Conservation (phyloP, 2,329 filamentous ascomycete genomes). For the Monosporascus ibericus region DNA sequence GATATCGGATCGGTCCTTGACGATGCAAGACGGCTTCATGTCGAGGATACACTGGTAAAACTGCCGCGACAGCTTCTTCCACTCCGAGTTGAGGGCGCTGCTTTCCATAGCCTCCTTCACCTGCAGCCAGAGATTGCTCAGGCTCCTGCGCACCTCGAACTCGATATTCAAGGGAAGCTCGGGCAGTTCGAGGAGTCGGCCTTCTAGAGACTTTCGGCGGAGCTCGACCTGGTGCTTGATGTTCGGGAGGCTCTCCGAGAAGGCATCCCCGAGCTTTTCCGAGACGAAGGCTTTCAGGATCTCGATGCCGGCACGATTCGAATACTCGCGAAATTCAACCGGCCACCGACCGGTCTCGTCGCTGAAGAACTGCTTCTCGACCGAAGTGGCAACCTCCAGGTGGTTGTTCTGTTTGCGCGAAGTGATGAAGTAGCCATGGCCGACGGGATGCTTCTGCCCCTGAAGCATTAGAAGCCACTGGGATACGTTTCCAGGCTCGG, state of each 20-base stretch:
- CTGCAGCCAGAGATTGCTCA: conserved; percentile 47
- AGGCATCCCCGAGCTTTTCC: conserved; percentile 42
- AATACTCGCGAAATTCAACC: conserved; percentile 34
- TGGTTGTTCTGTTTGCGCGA: conserved; percentile 52
- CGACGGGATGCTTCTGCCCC: conserved; percentile 53
- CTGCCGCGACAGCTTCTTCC: conserved; percentile 10
- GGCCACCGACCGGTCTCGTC: conserved; percentile 36
- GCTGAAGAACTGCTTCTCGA: conserved; percentile 45
- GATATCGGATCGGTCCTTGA: neutral
- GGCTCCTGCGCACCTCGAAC: conserved; percentile 50
- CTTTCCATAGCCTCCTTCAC: conserved; percentile 46
- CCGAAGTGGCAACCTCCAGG: conserved; percentile 39
- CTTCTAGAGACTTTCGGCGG: conserved; percentile 43
- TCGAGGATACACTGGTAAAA: conserved; percentile 13
- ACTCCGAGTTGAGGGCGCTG: conserved; percentile 26
- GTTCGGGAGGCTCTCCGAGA: conserved; percentile 44
- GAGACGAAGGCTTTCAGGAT: conserved; percentile 47
- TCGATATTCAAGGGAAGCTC: conserved; percentile 61
- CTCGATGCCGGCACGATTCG: conserved; percentile 42
- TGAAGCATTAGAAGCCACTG: conserved; percentile 58
- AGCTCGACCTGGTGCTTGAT: conserved; percentile 43
- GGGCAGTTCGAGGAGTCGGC: conserved; percentile 50
- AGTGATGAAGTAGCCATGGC: conserved; percentile 68
- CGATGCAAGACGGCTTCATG: conserved; percentile 14
- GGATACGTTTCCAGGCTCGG: conserved; percentile 30